These are phyloP conservation scores for Barnettozyma salicaria DNA, from an alignment of 805 yeast species.

Conservation along the genomic window DNA sequence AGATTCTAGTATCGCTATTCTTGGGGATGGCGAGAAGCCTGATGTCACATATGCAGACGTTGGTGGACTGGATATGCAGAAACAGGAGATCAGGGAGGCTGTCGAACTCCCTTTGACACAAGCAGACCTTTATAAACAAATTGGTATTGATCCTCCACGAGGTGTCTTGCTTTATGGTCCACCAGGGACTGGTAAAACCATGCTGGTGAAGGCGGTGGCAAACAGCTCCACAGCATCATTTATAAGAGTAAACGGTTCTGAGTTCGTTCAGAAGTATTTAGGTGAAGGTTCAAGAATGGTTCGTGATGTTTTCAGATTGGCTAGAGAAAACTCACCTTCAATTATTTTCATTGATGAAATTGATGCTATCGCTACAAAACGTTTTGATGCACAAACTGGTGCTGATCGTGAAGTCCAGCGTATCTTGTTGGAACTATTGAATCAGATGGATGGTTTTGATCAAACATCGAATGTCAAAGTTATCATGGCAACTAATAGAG, in stretches of 20 bases:
- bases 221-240: slow-evolving; percentile 93
- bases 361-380: slow-evolving; percentile 97
- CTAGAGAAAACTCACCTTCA: slow-evolving; percentile 95
- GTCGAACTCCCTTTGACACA: slow-evolving; percentile 95
- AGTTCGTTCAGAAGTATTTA: slow-evolving; percentile 93
- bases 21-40: slow-evolving; percentile 90
- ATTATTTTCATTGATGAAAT: slow-evolving; percentile 97
- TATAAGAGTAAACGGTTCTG: slow-evolving; percentile 96
- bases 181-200: slow-evolving; percentile 99
- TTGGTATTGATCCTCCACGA: slow-evolving; percentile 98
- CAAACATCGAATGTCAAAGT: slow-evolving; percentile 94
- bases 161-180: slow-evolving; percentile 98
- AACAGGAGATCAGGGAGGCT: slow-evolving; percentile 97
- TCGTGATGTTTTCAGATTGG: slow-evolving; percentile 94
- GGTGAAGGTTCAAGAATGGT: slow-evolving; percentile 99
- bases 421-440: slow-evolving; percentile 87
- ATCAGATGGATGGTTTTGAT: slow-evolving; percentile 99
- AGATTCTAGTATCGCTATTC: slow-evolving; percentile 90
- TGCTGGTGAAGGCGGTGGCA: slow-evolving; percentile 98
- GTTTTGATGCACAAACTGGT: slow-evolving; percentile 99
- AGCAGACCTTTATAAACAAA: slow-evolving; percentile 91
- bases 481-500: slow-evolving; percentile 98
- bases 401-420: slow-evolving; percentile 99
- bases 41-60: slow-evolving; percentile 94
- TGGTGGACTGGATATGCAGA: slow-evolving; percentile 98